Conservation (phyloP, 805 yeast genomes). For the Saccharomycopsis sp. region DNA sequence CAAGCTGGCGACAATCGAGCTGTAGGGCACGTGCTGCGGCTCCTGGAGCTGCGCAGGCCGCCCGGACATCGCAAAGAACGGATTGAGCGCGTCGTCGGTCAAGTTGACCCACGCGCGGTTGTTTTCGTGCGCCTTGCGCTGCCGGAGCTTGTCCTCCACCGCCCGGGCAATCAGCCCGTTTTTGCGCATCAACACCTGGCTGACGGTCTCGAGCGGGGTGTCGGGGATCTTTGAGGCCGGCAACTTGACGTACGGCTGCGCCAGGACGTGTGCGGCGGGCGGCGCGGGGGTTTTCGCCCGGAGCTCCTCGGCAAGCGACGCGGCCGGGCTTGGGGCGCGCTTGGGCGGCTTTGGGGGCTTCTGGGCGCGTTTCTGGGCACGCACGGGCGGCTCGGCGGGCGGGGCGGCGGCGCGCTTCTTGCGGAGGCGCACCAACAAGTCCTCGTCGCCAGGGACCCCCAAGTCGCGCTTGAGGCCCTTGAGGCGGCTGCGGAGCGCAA, state of each 20-base stretch:
- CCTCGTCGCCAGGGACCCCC: slow-evolving; percentile 75
- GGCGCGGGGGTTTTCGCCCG: slow-evolving; percentile 20
- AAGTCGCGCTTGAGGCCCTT: slow-evolving; percentile 69
- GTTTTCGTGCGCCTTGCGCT: slow-evolving; percentile 49
- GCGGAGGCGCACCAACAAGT: slow-evolving; percentile 69
- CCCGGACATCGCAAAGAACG: slow-evolving; percentile 63
- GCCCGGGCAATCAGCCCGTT: slow-evolving; percentile 72
- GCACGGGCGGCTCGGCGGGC: no score
- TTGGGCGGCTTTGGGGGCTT: slow-evolving; percentile 17
- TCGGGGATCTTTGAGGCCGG: slow-evolving; percentile 94
- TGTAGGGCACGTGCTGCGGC: slow-evolving; percentile 64
- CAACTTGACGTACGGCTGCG: slow-evolving; percentile 75
- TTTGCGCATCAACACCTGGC: slow-evolving; percentile 64
- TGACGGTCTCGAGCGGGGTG: slow-evolving; percentile 79
- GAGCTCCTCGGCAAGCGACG: slow-evolving; percentile 5
- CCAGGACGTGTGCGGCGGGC: slow-evolving; percentile 19
- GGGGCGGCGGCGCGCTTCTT: slow-evolving; percentile 39
- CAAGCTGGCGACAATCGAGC: slow-evolving; percentile 65
- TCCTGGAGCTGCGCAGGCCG: slow-evolving; percentile 44
- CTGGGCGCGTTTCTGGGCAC: slow-evolving; percentile 20
- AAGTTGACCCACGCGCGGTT: slow-evolving; percentile 76
- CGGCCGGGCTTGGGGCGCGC: no score
- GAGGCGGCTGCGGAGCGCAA: slow-evolving; percentile 64
- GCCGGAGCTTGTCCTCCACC: slow-evolving; percentile 77
- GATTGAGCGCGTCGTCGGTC: slow-evolving; percentile 82